Percentiles rank a stretch among this genome's conserved stretches.
phyloP scores from a whole-genome alignment of 2,329 filamentous ascomycete genomes.

The Colletotrichum sidae region DNA sequence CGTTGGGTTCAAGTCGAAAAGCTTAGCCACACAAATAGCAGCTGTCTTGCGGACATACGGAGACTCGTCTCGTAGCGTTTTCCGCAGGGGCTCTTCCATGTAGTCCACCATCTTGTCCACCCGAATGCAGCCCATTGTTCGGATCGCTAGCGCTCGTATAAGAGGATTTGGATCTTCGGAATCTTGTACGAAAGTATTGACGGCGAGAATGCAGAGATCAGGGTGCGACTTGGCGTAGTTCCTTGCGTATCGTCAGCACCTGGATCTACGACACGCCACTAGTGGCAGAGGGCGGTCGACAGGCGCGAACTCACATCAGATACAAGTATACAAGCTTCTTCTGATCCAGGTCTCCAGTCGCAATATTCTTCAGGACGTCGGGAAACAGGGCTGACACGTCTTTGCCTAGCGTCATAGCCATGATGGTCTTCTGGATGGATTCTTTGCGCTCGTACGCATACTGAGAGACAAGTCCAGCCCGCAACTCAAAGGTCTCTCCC shows the following conservation, averaged over 20 bases:
- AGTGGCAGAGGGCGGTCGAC: constrained; percentile 14
- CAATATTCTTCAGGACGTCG: constrained; percentile 98
- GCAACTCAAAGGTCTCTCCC: constrained; percentile 97
- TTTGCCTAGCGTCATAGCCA: constrained; percentile 99
- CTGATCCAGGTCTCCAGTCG: constrained; percentile 92
- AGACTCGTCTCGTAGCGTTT: constrained; percentile 96
- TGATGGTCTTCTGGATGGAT: constrained; percentile 99
- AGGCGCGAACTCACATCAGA: constrained; percentile 77
- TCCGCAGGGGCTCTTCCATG: constrained; percentile 97
- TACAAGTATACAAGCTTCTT: constrained; percentile 99
- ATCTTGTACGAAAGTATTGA: constrained; percentile 99
- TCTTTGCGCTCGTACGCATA: constrained; percentile 99
- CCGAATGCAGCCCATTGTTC: constrained; percentile 98
- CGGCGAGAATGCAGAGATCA: constrained; percentile 96
- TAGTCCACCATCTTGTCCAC: constrained; percentile 99
- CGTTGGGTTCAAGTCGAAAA: constrained; percentile 92
- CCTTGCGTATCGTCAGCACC: constrained; percentile 62
- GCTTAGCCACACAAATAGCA: constrained; percentile 96
- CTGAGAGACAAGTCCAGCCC: constrained; percentile 94
- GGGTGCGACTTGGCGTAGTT: constrained; percentile 99
- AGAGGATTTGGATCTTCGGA: constrained; percentile 98
- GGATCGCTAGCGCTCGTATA: constrained; percentile 92
- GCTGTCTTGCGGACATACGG: constrained; percentile 99
- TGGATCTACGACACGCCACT: not conserved
- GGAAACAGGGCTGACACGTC: constrained; percentile 98